Evolutionary conservation across 805 yeast species (phyloP).

Genomic region (Wickerhamiella nectarea): DNA sequence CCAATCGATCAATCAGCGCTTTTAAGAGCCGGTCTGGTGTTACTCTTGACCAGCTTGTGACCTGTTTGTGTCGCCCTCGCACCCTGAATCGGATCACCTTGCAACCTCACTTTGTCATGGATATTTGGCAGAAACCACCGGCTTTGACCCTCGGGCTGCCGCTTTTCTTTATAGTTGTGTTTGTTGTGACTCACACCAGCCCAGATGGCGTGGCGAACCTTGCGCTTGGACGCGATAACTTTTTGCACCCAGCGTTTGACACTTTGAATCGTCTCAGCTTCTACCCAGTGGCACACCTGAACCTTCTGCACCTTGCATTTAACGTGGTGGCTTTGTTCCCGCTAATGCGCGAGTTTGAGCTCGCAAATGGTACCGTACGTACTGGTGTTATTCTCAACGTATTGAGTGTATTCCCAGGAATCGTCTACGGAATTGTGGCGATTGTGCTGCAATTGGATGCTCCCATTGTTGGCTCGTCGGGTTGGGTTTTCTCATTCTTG

Average conservation of each 20-base stretch:
- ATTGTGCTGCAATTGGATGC: background rate
- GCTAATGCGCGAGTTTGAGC: slow-evolving; percentile 54
- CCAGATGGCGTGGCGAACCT: slow-evolving; percentile 27
- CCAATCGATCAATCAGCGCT: too few species aligned
- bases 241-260: slow-evolving; percentile 30
- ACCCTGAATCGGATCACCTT: too few species aligned
- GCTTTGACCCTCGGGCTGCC: slow-evolving; percentile 51
- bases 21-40: too few species aligned
- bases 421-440: slow-evolving; percentile 35
- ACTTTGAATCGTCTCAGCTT: slow-evolving; percentile 42
- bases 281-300: slow-evolving; percentile 59
- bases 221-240: slow-evolving; percentile 42
- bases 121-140: slow-evolving; percentile 33
- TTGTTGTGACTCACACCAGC: slow-evolving; percentile 25
- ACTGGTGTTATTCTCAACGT: slow-evolving; percentile 70
- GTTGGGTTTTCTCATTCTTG: slow-evolving; percentile 56
- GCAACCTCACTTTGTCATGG: background rate
- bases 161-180: slow-evolving; percentile 39
- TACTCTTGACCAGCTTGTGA: too few species aligned
- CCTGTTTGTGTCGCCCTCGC: too few species aligned
- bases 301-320: slow-evolving; percentile 44
- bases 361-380: slow-evolving; percentile 65
- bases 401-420: slow-evolving; percentile 54
- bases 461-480: slow-evolving; percentile 40
- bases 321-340: slow-evolving; percentile 46